Evolutionary conservation across 306 rosid species (phyloP).

Genomic region (Styphnolobium japonicum): DNA sequence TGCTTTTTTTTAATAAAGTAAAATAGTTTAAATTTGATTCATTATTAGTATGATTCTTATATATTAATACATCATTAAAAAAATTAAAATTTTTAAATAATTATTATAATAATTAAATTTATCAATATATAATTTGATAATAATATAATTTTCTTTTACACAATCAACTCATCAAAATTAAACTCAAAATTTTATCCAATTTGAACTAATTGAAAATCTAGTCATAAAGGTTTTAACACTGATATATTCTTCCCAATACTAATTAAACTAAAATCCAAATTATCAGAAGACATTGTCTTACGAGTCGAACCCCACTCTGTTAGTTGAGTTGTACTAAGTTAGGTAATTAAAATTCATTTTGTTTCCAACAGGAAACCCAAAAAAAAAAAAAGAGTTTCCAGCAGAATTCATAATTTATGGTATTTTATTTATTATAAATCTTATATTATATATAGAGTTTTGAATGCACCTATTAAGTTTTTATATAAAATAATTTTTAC

Average conservation of each 20-base stretch:
- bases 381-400: not conserved
- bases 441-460: not conserved
- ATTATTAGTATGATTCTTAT: too few relatives aligned
- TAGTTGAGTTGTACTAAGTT: not conserved
- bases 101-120: too few relatives aligned
- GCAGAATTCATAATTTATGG: not conserved
- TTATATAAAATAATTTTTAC: too few relatives aligned
- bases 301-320: not conserved
- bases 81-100: too few relatives aligned
- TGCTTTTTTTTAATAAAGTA: too few relatives aligned
- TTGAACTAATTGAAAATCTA: not conserved
- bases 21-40: too few relatives aligned
- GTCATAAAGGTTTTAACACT: not conserved
- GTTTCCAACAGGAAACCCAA: not conserved
- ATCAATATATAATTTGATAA: too few relatives aligned
- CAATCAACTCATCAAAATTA: too few relatives aligned
- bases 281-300: not conserved
- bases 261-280: not conserved
- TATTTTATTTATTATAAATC: not conserved
- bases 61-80: too few relatives aligned
- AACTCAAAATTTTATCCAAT: too few relatives aligned
- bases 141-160: too few relatives aligned
- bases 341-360: not conserved
- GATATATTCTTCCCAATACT: not conserved
- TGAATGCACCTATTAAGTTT: not conserved